phyloP scores from a whole-genome alignment of 2,329 filamentous ascomycete genomes.

The Penicillium sp. region DNA sequence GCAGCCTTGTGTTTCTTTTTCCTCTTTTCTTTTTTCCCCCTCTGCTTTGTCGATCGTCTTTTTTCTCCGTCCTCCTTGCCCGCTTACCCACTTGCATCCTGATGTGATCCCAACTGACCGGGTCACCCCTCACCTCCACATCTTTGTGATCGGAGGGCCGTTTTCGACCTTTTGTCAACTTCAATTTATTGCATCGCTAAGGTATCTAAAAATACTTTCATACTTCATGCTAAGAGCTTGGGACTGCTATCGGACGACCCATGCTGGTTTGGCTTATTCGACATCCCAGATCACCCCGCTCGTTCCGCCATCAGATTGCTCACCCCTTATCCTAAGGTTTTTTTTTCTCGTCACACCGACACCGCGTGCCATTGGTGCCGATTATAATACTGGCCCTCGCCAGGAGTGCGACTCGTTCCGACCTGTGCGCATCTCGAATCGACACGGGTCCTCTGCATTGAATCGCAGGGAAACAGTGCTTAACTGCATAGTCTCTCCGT shows the following conservation, averaged over 20 bases:
- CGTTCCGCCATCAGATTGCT: slow-evolving; percentile 2
- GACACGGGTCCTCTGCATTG: slow-evolving; percentile 1
- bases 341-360: slow-evolving; percentile 13
- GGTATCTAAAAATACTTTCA: not conserved
- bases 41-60: not conserved
- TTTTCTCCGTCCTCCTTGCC: not conserved
- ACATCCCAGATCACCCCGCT: slow-evolving; percentile 1
- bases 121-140: not conserved
- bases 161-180: not conserved
- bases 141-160: not conserved
- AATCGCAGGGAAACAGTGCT: slow-evolving; percentile 7
- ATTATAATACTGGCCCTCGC: slow-evolving; percentile 16
- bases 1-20: slow-evolving; percentile 1
- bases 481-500: not conserved
- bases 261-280: not conserved
- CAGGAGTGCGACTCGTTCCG: slow-evolving; percentile 6
- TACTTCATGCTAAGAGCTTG: not conserved
- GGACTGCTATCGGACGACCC: not conserved
- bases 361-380: slow-evolving; percentile 4
- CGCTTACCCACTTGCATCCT: slow-evolving; percentile 7
- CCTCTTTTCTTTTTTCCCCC: not conserved
- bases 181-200: not conserved
- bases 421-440: not conserved
- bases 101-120: not conserved
- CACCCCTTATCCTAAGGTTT: slow-evolving; percentile 6